Evolutionary conservation across 164 flowering plant genomes (phyloP), one percentile per base, ranked within the genome.

Genomic region (Magnolia changhungtana): DNA sequence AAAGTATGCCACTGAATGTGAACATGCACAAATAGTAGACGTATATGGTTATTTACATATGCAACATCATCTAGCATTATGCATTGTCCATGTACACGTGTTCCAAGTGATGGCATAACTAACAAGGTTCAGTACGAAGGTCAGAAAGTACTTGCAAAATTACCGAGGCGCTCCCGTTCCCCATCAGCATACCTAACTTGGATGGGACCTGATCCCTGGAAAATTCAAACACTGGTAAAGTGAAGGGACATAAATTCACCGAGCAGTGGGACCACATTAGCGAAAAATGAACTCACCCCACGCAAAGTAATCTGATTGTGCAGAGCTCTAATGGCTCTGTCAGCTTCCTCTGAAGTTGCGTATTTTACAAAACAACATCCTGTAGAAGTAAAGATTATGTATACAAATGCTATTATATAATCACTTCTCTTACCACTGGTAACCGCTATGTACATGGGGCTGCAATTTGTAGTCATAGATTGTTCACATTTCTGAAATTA

Each of bases 121-220:
- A 23, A 55, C 64, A 24, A 58, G 8, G 7, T 24, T 72, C 9
- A 11, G 63, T 14, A 10, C 65, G 23, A 55, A 72, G 64, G 18
- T 58, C 37, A 13, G 52, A 50, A 69, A 61, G 67, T 49, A 71
- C 52, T 67, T 31, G 64, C 77, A 67, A 23, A 78, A 79, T 85
- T 90, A 92, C 99, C 99, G 77, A 92, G 90, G 23, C 99, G 95
- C 79, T 94, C 99, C 50, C 96, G 85, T 78, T 96, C 98, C 11
- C 97, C 99, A 81, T 96, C 99, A 75, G 99, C 99, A 88, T 90
- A 96, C 80, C 97, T 87, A 69, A 96, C 99, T 89, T 96, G 99
- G 68, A 96, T 91, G 55, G 99, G 99, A 77, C 94, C 94, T 14
- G 77, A 78, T 55, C 97, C 97, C 98, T 94, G 90, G 45, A 82